Evolutionary conservation across 2,329 filamentous ascomycete genomes (phyloP).

Genomic region (Pyricularia grisea): DNA sequence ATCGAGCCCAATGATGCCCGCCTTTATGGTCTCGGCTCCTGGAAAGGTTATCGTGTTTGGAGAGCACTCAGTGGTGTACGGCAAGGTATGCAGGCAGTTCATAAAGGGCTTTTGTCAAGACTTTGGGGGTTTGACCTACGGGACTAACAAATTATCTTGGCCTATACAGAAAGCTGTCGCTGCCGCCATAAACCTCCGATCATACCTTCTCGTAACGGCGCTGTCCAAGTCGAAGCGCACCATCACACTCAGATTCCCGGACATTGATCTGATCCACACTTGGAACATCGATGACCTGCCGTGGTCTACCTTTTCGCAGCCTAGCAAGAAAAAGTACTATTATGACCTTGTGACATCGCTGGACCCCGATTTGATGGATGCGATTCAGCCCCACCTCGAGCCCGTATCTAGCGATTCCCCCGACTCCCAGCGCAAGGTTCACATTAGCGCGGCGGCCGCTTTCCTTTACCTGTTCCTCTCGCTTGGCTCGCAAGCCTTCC

Average conservation of each 20-base stretch:
- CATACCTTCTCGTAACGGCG: slow-evolving; percentile 91
- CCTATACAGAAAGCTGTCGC: slow-evolving; percentile 69
- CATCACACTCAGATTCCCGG: slow-evolving; percentile 80
- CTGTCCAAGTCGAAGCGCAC: slow-evolving; percentile 87
- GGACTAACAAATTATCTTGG: not conserved
- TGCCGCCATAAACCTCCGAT: slow-evolving; percentile 87
- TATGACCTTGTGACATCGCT: slow-evolving; percentile 80
- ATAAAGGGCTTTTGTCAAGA: not conserved
- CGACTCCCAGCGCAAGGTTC: slow-evolving; percentile 71
- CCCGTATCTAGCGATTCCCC: slow-evolving; percentile 58
- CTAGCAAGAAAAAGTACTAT: slow-evolving; percentile 88
- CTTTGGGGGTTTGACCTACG: not conserved
- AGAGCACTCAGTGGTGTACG: slow-evolving; percentile 95
- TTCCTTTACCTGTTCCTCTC: slow-evolving; percentile 93
- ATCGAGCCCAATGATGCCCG: slow-evolving; percentile 63
- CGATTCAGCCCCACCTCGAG: slow-evolving; percentile 70
- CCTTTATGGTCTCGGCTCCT: slow-evolving; percentile 96
- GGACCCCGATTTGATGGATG: slow-evolving; percentile 71
- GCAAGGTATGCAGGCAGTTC: slow-evolving; percentile 53
- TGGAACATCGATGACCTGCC: slow-evolving; percentile 93
- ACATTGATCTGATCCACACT: slow-evolving; percentile 80
- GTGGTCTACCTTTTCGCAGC: slow-evolving; percentile 71
- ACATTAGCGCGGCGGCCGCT: slow-evolving; percentile 69
- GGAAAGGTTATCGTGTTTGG: slow-evolving; percentile 98
- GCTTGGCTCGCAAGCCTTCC: slow-evolving; percentile 68